A percentile compares a stretch with the other conserved stretches of the same genome.
These are phyloP conservation scores for Leonotis leonurus DNA, from an alignment of 257 asterid species.

Conservation along the genomic window DNA sequence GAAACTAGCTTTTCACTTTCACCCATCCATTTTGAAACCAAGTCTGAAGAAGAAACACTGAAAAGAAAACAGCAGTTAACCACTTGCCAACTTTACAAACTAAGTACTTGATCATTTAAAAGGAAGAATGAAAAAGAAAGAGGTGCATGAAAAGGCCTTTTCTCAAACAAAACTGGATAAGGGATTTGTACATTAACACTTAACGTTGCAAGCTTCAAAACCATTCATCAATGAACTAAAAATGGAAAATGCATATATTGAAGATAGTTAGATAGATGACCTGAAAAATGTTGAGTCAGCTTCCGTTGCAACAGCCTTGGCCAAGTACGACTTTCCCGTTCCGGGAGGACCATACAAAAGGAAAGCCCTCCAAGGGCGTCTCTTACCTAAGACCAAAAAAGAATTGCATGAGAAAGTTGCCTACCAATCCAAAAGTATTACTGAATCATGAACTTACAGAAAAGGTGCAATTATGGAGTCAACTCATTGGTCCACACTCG, in stretches of 20 bases:
- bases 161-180: neutral
- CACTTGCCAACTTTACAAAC: slow-evolving; percentile 46
- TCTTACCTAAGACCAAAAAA: slow-evolving; percentile 17
- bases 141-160: slow-evolving; percentile 5
- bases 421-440: neutral
- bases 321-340: slow-evolving; percentile 94
- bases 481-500: no score
- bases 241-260: no score
- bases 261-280: slow-evolving; percentile 24
- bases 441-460: neutral
- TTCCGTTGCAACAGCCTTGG: slow-evolving; percentile 98
- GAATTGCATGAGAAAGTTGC: neutral
- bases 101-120: slow-evolving; percentile 26
- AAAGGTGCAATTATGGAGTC: neutral
- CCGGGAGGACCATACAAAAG: slow-evolving; percentile 96
- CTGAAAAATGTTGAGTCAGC: slow-evolving; percentile 98
- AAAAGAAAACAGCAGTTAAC: slow-evolving; percentile 46
- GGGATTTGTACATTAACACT: neutral
- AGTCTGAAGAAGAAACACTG: slow-evolving; percentile 95
- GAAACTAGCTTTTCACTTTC: slow-evolving; percentile 99
- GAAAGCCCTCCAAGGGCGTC: slow-evolving; percentile 48
- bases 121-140: neutral
- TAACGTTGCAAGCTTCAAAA: neutral
- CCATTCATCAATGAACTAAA: no score
- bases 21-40: slow-evolving; percentile 99